Base-by-base conservation (phyloP, 2,329 filamentous ascomycete genomes). In the Botrytis galanthina region DNA sequence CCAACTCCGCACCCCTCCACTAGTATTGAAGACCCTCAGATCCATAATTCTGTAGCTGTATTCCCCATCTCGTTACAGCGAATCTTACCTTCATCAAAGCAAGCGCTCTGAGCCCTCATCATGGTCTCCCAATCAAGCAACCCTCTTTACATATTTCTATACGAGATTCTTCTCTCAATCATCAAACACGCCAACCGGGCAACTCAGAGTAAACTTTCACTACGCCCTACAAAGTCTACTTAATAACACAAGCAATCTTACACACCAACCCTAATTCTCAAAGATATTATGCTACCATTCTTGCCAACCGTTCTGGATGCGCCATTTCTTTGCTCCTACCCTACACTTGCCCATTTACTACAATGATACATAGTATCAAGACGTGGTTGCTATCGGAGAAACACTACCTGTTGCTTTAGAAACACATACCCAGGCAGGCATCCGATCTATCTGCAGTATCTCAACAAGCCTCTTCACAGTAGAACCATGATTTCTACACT, bases 401-500 rank as follows among this genome's bases (percentile, higher is more conserved):
- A 32, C n/a, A 59, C 9, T 18, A 1, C 32, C 57, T 35, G 0
- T 35, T 22, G 20, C 29, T 22, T 59, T 16, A 14, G 4, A 59
- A 22, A 32, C 20, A 0, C 16, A 54, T 16, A 32, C 57, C 8
- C 16, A 9, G 20, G 4, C 4, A 18, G 57, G 1, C 6, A 12
- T 59, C 16, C 57, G 10, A 18, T 3, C 20, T 59, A 20, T 35
- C 16, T 9, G 18, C 18, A 10, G 3, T 10, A 59, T 8, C 18
- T 4, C 3, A 42, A 37, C 39, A 16, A 42, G 14, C 7, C 54
- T 20, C 18, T 59, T 4, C 29, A 32, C 7, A 32, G 9, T 22
- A 8, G 3, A 59, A 20, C 3, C 0, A 59, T 32, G 3, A 35
- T 2, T 32, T 59, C 3, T 4, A 3, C 20, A 20, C 8, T 4